Base-by-base conservation (phyloP, 352 stramenopile species). In the Elongisporangium senticosum region DNA sequence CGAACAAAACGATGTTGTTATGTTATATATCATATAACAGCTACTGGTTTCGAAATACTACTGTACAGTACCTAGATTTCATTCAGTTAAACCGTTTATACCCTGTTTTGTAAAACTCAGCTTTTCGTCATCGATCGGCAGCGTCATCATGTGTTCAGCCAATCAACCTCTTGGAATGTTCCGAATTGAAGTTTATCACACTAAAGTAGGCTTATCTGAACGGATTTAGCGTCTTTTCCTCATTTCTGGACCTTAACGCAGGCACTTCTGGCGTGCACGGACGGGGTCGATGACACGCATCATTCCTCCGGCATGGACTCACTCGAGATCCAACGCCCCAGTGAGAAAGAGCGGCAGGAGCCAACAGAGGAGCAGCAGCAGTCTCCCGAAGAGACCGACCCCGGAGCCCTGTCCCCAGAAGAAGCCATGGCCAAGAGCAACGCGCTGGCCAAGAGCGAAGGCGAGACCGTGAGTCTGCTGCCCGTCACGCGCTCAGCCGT, bases 401-500 rank as follows among this genome's bases (percentile, higher is more conserved):
- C 33, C 33, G 11, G 33, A 15, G 8, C 8, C 33, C 11, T 17
- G 33, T 17, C 33, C 13, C 13, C 33, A 43, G 33, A 43, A 43
- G 33, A 43, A 43, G 33, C 33, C 33, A 43, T 43, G 33, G 33
- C 33, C 33, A 43, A 43, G 33, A 43, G 13, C 33, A 43, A 43
- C 33, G 33, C 33, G 11, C 33, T 43, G 33, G 33, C 33, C 33
- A 43, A 43, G 33, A 59, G 53, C 15, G 24, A 20, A 20, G 59
- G 40, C 22, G 67, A 69, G 60, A 67, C 54, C 26, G 24, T 39
- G 37, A 72, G 51, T 28, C 63, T 73, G 23, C 58, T 70, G 20
- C 64, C 63, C 5, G 54, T 62, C 40, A 77, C 72, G 55, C 21
- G 23, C 22, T 19, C 51, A 23, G 2, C 39, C 19, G 37, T 33